Evolutionary conservation across 768 basidiomycete genomes (phyloP).

Genomic region (Trametes coccinea): DNA sequence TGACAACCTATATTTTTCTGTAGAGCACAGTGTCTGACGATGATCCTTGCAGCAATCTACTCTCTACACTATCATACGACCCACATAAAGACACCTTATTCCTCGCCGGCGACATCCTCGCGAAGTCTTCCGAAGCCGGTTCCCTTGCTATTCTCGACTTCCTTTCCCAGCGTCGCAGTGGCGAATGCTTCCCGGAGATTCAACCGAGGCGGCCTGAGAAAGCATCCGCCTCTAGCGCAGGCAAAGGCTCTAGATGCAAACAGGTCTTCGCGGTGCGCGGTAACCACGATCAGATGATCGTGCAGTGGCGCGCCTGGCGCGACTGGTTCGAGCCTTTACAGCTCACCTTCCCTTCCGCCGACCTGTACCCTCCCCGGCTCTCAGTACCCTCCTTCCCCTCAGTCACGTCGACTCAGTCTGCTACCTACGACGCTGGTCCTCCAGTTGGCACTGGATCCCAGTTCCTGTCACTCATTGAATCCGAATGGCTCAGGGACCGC

Average conservation of each 20-base stretch:
- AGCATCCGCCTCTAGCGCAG: not conserved
- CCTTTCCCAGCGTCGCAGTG: conserved; percentile 53
- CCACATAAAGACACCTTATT: conserved; percentile 66
- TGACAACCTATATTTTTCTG: not conserved
- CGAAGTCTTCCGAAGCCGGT: conserved; percentile 63
- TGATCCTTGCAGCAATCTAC: conserved; percentile 51
- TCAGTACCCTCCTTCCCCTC: conserved; percentile 4
- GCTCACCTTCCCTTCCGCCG: conserved; percentile 20
- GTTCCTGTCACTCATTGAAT: conserved; percentile 59
- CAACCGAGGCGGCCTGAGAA: conserved; percentile 2
- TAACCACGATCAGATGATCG: conserved; percentile 89
- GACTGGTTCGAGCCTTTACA: conserved; percentile 60
- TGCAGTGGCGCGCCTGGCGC: conserved; percentile 90
- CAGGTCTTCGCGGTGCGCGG: conserved; percentile 79
- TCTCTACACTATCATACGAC: conserved; percentile 61
- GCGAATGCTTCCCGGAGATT: conserved; percentile 2
- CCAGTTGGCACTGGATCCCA: conserved; percentile 30
- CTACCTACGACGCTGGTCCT: conserved; percentile 15
- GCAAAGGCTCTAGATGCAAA: conserved; percentile 12
- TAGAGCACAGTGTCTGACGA: not conserved
- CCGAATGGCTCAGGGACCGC: conserved; percentile 39
- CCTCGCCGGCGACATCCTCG: conserved; percentile 80
- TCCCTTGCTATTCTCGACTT: conserved; percentile 65
- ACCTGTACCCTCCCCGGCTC: not conserved
- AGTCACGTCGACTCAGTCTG: not conserved